phyloP scores from a whole-genome alignment of 495 filamentous ascomycete species.

The Neurospora tetraspora region DNA sequence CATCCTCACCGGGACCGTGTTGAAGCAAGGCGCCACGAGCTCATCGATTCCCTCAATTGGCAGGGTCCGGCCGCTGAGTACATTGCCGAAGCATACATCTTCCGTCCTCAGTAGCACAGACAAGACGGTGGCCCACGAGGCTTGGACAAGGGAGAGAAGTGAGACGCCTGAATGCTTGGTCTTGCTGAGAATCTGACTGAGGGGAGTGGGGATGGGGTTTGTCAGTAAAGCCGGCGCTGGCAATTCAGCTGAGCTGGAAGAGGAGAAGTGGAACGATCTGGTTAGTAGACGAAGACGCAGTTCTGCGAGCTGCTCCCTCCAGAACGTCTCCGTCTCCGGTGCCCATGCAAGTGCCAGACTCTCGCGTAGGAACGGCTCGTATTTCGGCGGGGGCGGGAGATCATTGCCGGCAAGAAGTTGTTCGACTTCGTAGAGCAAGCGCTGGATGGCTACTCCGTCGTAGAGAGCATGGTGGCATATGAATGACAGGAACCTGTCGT shows the following conservation, averaged over 20 bases:
- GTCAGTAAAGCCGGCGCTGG: not conserved
- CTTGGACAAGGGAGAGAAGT: slow-evolving; percentile 54
- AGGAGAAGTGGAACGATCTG: not conserved
- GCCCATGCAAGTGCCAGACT: slow-evolving; percentile 9
- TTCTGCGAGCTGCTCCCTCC: slow-evolving; percentile 41
- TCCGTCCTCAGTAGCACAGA: slow-evolving; percentile 35
- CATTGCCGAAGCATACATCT: slow-evolving; percentile 77
- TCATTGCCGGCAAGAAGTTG: slow-evolving; percentile 29
- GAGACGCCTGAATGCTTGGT: slow-evolving; percentile 47
- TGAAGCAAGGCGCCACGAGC: slow-evolving; percentile 79
- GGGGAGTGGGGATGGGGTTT: slow-evolving; percentile 8
- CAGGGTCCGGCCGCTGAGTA: slow-evolving; percentile 62
- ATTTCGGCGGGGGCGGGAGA: slow-evolving; percentile 35
- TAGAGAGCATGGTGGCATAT: slow-evolving; percentile 69
- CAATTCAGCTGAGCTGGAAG: not conserved
- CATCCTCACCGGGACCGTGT: slow-evolving; percentile 71
- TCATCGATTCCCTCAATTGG: slow-evolving; percentile 53
- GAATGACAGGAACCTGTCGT: slow-evolving; percentile 43
- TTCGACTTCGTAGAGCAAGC: slow-evolving; percentile 58
- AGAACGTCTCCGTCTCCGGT: slow-evolving; percentile 46
- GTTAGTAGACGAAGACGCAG: slow-evolving; percentile 39
- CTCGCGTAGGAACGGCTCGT: slow-evolving; percentile 31
- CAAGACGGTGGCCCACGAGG: slow-evolving; percentile 56
- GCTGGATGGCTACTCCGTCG: slow-evolving; percentile 60
- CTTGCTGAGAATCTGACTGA: slow-evolving; percentile 35